phyloP scores from a whole-genome alignment of 176 grass and related monocot genomes.

The Otatea glauca region DNA sequence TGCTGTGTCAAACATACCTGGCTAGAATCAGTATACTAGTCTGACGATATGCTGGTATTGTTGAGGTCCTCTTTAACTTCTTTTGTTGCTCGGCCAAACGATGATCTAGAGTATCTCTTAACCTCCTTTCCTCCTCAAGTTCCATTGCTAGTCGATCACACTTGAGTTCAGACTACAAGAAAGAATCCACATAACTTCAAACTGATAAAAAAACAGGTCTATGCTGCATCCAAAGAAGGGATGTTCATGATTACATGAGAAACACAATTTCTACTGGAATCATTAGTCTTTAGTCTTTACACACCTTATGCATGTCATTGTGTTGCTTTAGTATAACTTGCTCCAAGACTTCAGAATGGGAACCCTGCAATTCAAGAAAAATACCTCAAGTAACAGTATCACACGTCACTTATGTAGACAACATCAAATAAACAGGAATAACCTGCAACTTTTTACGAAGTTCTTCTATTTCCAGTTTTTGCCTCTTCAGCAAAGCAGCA shows the following conservation, averaged over 20 bases:
- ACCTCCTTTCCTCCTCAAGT: slow-evolving; percentile 89
- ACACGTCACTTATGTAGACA: not conserved
- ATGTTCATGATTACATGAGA: not conserved
- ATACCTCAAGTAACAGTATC: slow-evolving; percentile 32
- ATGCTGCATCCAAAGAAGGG: not conserved
- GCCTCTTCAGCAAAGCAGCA: slow-evolving; percentile 87
- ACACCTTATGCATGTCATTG: slow-evolving; percentile 97
- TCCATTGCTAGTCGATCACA: slow-evolving; percentile 80
- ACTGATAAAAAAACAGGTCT: not conserved
- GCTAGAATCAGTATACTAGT: slow-evolving; percentile 47
- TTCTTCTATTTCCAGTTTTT: slow-evolving; percentile 95
- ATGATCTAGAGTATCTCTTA: slow-evolving; percentile 56
- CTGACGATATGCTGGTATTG: slow-evolving; percentile 39
- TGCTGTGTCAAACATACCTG: slow-evolving; percentile 56
- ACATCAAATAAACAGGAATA: slow-evolving; percentile 42
- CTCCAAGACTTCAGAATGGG: slow-evolving; percentile 92
- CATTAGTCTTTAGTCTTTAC: slow-evolving; percentile 13
- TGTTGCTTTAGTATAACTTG: slow-evolving; percentile 87
- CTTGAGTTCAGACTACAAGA: slow-evolving; percentile 86
- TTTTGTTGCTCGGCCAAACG: slow-evolving; percentile 69
- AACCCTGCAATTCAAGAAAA: slow-evolving; percentile 71
- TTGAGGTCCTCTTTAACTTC: slow-evolving; percentile 53
- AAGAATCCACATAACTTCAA: not conserved
- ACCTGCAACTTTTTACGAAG: slow-evolving; percentile 87
- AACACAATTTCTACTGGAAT: not conserved